Evolutionary conservation across 2,329 filamentous ascomycete species (phyloP).

Genomic region (Fusarium devonianum): DNA sequence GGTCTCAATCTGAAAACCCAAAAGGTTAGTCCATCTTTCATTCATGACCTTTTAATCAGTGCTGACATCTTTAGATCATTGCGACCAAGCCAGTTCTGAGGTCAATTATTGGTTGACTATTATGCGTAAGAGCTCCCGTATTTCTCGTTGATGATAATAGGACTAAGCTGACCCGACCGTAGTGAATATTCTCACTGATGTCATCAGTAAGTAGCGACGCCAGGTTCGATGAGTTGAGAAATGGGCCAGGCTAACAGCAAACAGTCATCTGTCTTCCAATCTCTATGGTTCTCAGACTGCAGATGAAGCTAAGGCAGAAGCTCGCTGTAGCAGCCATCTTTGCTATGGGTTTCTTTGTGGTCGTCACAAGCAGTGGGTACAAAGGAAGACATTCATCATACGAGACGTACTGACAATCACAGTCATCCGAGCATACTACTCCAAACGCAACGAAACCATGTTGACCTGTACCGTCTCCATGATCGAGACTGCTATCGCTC

Average conservation of each 20-base stretch:
- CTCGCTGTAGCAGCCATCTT: constrained; percentile 45
- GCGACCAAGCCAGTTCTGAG: constrained; percentile 23
- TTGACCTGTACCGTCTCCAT: constrained; percentile 49
- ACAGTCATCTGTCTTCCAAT: constrained; percentile 45
- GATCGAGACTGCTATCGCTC: constrained; percentile 49
- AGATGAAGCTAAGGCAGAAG: constrained; percentile 46
- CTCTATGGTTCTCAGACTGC: constrained; percentile 46
- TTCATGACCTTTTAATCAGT: not conserved
- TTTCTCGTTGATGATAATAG: fast-evolving
- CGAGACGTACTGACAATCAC: not conserved
- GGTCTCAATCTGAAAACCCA: constrained; percentile 43
- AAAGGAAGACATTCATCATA: fast-evolving
- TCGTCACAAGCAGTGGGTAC: constrained; percentile 42
- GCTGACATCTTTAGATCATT: constrained; percentile 29
- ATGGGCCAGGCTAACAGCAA: constrained; percentile 2
- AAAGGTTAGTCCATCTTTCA: constrained; percentile 17
- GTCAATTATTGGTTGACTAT: constrained; percentile 38
- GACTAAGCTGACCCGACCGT: not conserved
- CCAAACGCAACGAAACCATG: constrained; percentile 46
- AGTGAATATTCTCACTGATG: constrained; percentile 36
- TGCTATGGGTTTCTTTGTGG: constrained; percentile 43
- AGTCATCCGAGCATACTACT: constrained; percentile 48
- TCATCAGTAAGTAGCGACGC: constrained; percentile 24
- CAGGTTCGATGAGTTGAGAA: fast-evolving
- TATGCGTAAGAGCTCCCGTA: constrained; percentile 9